These are phyloP conservation scores for Fomitopsis betulina DNA, from an alignment of 1,284 basidiomycete species.

Conservation along the genomic window DNA sequence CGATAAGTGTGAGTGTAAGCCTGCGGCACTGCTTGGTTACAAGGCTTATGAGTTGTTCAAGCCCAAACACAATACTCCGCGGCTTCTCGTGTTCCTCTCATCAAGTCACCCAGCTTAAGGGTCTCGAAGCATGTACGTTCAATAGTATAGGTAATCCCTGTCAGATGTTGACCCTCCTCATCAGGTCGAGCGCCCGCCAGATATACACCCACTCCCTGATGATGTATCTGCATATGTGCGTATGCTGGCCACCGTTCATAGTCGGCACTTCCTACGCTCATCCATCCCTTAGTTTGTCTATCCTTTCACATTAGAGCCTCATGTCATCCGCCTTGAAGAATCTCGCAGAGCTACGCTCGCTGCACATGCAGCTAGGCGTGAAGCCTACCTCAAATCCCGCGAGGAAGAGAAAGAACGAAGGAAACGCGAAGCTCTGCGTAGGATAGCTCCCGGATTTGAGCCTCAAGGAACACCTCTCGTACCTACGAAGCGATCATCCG, in stretches of 20 bases:
- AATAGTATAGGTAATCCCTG: neutral
- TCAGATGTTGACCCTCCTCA: too few relatives aligned
- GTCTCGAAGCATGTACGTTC: conserved; percentile 70
- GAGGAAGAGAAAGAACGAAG: conserved; percentile 76
- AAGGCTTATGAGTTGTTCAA: neutral
- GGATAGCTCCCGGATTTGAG: conserved; percentile 74
- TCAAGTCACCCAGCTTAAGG: conserved; percentile 88
- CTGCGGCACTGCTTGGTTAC: neutral
- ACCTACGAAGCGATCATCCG: conserved; percentile 34
- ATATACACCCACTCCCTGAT: conserved; percentile 89
- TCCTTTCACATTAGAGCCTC: conserved; percentile 87
- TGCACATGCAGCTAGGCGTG: conserved; percentile 59
- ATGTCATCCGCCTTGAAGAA: conserved; percentile 70
- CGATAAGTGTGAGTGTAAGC: neutral
- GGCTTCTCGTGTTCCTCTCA: conserved; percentile 73
- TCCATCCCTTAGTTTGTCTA: conserved; percentile 74
- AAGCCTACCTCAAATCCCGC: conserved; percentile 63
- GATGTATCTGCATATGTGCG: conserved; percentile 84
- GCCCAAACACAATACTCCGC: conserved; percentile 62
- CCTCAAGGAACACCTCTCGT: conserved; percentile 52
- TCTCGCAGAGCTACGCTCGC: conserved; percentile 64
- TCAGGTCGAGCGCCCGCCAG: conserved; percentile 79
- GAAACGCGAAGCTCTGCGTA: conserved; percentile 69
- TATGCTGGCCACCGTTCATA: conserved; percentile 2
- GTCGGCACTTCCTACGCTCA: neutral